phyloP scores from a whole-genome alignment of 805 yeast species.

The Sungouiella thailandica region DNA sequence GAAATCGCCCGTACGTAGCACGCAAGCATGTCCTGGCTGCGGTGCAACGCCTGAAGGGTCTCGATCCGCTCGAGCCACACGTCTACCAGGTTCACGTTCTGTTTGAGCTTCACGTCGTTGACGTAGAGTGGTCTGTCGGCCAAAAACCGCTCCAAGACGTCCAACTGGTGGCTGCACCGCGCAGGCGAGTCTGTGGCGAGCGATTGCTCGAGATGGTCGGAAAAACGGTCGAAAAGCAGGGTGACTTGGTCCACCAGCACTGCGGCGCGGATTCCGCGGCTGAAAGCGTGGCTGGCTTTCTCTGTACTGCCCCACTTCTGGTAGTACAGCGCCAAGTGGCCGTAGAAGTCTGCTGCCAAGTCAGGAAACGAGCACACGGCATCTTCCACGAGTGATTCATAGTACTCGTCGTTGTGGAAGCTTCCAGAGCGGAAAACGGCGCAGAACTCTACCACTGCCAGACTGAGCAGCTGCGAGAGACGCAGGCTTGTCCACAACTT shows the following conservation, averaged over 20 bases:
- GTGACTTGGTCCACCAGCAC: conserved; percentile 58
- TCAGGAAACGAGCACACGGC: conserved; percentile 46
- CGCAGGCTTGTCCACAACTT: not conserved
- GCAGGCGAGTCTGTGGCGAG: conserved; percentile 13
- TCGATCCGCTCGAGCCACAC: conserved; percentile 66
- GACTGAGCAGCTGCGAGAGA: not conserved
- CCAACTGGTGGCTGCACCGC: conserved; percentile 7
- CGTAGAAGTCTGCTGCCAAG: conserved; percentile 47
- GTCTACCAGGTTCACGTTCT: conserved; percentile 54
- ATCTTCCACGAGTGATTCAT: conserved; percentile 3
- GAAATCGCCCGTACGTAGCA: conserved; percentile 64
- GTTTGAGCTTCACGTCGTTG: conserved; percentile 64
- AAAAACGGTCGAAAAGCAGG: conserved; percentile 54
- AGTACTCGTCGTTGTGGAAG: conserved; percentile 3
- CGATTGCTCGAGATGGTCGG: conserved; percentile 55
- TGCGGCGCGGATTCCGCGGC: conserved; percentile 43
- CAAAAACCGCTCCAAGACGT: conserved; percentile 34
- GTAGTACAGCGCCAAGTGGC: conserved; percentile 46
- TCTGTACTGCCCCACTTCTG: conserved; percentile 29
- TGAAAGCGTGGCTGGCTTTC: conserved; percentile 33
- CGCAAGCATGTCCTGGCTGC: conserved; percentile 31
- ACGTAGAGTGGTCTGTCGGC: conserved; percentile 52
- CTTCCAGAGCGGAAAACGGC: not conserved
- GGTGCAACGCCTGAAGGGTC: conserved; percentile 33
- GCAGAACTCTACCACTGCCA: conserved; percentile 4